Evolutionary conservation across 148 eudicot species (phyloP).

Genomic region (Polygonum aviculare): DNA sequence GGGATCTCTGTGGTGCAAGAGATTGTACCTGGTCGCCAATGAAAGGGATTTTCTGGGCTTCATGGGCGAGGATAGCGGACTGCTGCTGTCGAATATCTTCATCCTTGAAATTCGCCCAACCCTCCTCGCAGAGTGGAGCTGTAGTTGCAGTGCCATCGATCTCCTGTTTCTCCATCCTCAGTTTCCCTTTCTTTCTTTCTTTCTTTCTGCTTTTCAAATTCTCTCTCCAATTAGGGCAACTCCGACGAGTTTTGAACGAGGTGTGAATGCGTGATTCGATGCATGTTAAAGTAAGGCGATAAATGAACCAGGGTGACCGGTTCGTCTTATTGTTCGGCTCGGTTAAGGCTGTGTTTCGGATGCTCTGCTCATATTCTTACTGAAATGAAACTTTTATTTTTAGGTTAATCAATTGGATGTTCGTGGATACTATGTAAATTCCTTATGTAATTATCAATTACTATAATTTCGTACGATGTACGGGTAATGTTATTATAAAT

Average conservation of each 20-base stretch:
- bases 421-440: too few species aligned
- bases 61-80: conserved; percentile 57
- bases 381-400: too few species aligned
- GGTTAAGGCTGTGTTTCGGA: too few species aligned
- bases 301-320: too few species aligned
- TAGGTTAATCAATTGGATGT: too few species aligned
- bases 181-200: not conserved
- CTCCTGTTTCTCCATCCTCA: conserved; percentile 5
- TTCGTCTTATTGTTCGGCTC: too few species aligned
- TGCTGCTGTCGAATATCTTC: conserved; percentile 82
- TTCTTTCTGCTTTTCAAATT: not conserved
- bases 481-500: too few species aligned
- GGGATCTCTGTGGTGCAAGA: not conserved
- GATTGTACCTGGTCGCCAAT: conserved; percentile 64
- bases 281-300: too few species aligned
- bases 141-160: not conserved
- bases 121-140: conserved; percentile 13
- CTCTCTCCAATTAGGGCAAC: not conserved
- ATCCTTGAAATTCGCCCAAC: conserved; percentile 63
- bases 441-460: too few species aligned
- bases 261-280: too few species aligned
- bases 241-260: not conserved
- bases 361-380: too few species aligned
- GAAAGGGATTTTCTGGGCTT: conserved; percentile 57
- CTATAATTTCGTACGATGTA: too few species aligned